A percentile compares a stretch with the other conserved stretches of the same genome.
Conservation (phyloP, 2,329 filamentous ascomycete species). For the Furcasterigmium furcatum region DNA sequence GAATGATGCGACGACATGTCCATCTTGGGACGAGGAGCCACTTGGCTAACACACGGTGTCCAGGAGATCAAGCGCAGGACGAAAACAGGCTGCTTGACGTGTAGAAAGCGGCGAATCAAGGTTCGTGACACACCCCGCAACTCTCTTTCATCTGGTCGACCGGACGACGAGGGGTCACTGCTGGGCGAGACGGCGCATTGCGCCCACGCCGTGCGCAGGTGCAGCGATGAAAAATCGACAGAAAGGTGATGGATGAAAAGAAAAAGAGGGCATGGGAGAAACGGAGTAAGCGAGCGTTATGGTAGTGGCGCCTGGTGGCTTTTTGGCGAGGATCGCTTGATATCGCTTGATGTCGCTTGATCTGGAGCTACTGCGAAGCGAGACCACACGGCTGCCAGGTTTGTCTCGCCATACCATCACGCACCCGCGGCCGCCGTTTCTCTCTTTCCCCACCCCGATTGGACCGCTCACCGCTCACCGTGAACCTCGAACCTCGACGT, state of each 20-base stretch:
- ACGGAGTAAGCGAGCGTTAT: slow-evolving; percentile 3
- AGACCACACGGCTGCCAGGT: slow-evolving; percentile 15
- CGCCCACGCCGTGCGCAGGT: not conserved
- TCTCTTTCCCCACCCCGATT: not conserved
- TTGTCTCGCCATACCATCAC: slow-evolving; percentile 9
- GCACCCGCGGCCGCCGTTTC: not conserved
- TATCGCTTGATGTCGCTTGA: slow-evolving; percentile 32
- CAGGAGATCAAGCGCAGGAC: slow-evolving; percentile 62
- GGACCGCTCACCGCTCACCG: not conserved
- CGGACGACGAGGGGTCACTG: not conserved
- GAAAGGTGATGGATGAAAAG: slow-evolving; percentile 4
- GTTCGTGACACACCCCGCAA: slow-evolving; percentile 41
- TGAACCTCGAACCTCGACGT: not conserved
- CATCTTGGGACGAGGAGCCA: too few species aligned
- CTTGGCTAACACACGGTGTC: slow-evolving; percentile 4
- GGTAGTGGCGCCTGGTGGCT: slow-evolving; percentile 1
- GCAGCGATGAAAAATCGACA: not conserved
- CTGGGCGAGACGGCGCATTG: slow-evolving; percentile 1
- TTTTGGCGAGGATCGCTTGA: slow-evolving; percentile 16
- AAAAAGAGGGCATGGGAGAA: slow-evolving; percentile 6
- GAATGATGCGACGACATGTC: too few species aligned
- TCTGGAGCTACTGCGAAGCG: slow-evolving; percentile 30
- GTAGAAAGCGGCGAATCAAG: slow-evolving; percentile 61
- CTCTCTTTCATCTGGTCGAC: slow-evolving; percentile 1
- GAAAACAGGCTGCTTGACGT: slow-evolving; percentile 61